A percentile compares a stretch with the other conserved stretches of the same genome.
phyloP scores from a whole-genome alignment of 345 rosid genomes.

The Lepidium sativum region DNA sequence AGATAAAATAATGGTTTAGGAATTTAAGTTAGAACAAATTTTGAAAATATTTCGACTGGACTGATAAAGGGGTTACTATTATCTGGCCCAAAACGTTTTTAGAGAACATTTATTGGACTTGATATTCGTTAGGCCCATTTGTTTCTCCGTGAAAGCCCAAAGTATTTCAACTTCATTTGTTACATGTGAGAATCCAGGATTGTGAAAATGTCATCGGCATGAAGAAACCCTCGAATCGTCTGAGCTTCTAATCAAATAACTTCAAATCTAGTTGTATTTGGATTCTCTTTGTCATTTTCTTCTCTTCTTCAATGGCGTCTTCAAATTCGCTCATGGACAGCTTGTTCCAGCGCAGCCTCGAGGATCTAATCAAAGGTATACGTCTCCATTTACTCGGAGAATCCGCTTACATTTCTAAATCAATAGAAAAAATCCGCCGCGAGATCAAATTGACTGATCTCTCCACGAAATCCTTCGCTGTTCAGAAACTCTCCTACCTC shows the following conservation, averaged over 20 bases:
- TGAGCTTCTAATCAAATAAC: background rate
- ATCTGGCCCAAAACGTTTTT: background rate
- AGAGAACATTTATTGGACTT: background rate
- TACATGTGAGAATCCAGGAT: too few species aligned
- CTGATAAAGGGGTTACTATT: background rate
- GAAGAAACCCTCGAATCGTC: constrained; percentile 11
- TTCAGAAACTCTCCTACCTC: constrained; percentile 80
- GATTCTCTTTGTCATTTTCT: background rate
- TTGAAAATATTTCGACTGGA: background rate
- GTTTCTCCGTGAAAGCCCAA: background rate
- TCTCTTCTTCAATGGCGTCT: constrained; percentile 39
- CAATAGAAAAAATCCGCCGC: constrained; percentile 75
- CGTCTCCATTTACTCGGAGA: constrained; percentile 58
- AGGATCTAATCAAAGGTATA: constrained; percentile 74
- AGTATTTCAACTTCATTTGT: background rate
- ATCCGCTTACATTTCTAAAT: constrained; percentile 53
- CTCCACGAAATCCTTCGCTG: constrained; percentile 77
- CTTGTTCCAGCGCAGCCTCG: constrained; percentile 83
- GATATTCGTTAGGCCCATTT: background rate
- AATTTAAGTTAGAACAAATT: too few species aligned
- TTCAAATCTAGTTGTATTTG: background rate
- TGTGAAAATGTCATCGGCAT: constrained; percentile 1
- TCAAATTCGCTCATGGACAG: constrained; percentile 69
- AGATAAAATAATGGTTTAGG: too few species aligned
- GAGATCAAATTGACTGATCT: constrained; percentile 80